Evolutionary conservation across 2,329 filamentous ascomycete species (phyloP), one percentile per base, ranked within the genome.

Genomic region (Arthrobotrys musiformis): DNA sequence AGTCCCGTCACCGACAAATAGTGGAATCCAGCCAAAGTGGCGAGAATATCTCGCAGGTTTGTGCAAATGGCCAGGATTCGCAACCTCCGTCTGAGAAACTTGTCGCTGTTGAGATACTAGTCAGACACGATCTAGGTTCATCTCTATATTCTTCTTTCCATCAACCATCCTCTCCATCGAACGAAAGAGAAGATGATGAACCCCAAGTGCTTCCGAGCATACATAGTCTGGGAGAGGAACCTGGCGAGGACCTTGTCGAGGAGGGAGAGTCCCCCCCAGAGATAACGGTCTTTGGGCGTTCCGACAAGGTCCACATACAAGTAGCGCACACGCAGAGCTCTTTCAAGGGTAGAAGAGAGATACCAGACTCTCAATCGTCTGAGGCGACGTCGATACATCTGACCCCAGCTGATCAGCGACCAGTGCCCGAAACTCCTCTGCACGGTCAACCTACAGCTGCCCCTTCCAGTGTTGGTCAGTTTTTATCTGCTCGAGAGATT

Each of bases 311-410:
- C n/a, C 60, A 70, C 8, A 44, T 70, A 28, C 73, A 77, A 35
- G 66, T 77, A 17, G 64, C 66, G 6, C 40, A 30, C n/a, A 77
- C 66, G 8, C 73, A 77, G 19, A 54, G 8, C 15, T 52, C 60
- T 2, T 11, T 17, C 11, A 64, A 19, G 56, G 73, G 46, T 4
- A 19, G 52, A 22, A 66, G 50, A 60, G 66, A 70, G 35, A 48
- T 77, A 22, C 73, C 73, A 8, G 73, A 77, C 19, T 77, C 73
- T 1, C 73, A 77, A 40, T 77, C 73, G 1, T 63, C 73, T 33
- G 61, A n/a, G 17, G 52, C 42, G 9, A 70, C 66, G 0, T 54
- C 66, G 2, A 37, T 77, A 7, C 52, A 33, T 9, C 17, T 66
- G 4, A 66, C 64, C 2, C 50, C 64, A 19, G 33, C 19, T 0